Evolutionary conservation across 2,329 filamentous ascomycete genomes (phyloP).

Genomic region (Exophiala sideris): DNA sequence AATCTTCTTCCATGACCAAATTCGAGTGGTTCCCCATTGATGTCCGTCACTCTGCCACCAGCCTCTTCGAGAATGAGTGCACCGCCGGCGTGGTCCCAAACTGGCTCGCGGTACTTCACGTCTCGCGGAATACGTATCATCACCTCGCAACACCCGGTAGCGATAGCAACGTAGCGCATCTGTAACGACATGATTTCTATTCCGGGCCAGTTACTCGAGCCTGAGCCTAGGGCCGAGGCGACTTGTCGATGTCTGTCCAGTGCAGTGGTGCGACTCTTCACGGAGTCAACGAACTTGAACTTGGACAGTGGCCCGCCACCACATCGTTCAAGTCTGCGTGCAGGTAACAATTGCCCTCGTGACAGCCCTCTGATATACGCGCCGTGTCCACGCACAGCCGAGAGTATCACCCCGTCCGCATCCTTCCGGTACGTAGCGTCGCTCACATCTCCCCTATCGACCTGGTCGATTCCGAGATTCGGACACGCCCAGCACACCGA

Average conservation of each 20-base stretch:
- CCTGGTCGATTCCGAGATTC: conserved; percentile 40
- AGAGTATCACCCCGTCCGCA: conserved; percentile 50
- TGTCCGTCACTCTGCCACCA: conserved; percentile 50
- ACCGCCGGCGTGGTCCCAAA: conserved; percentile 58
- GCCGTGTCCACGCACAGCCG: conserved; percentile 46
- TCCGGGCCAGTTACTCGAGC: conserved; percentile 46
- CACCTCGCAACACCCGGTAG: conserved; percentile 49
- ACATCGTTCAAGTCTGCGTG: conserved; percentile 31
- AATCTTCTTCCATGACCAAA: conserved; percentile 44
- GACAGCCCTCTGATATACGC: conserved; percentile 40
- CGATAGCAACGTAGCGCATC: conserved; percentile 53
- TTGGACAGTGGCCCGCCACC: background rate
- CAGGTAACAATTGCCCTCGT: conserved; percentile 33
- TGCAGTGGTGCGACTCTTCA: background rate
- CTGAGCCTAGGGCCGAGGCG: conserved; percentile 36
- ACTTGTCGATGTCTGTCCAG: conserved; percentile 1
- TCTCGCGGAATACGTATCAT: conserved; percentile 49
- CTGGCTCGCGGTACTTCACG: conserved; percentile 46
- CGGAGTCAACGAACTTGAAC: conserved; percentile 3
- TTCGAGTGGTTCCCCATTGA: conserved; percentile 49
- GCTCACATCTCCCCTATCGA: conserved; percentile 23
- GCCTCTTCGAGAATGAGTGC: conserved; percentile 51
- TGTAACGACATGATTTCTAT: conserved; percentile 53
- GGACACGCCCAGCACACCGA: conserved; percentile 63
- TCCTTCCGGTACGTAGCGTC: conserved; percentile 43